Evolutionary conservation across 2,329 filamentous ascomycete genomes (phyloP).

Genomic region (Pyricularia grisea): DNA sequence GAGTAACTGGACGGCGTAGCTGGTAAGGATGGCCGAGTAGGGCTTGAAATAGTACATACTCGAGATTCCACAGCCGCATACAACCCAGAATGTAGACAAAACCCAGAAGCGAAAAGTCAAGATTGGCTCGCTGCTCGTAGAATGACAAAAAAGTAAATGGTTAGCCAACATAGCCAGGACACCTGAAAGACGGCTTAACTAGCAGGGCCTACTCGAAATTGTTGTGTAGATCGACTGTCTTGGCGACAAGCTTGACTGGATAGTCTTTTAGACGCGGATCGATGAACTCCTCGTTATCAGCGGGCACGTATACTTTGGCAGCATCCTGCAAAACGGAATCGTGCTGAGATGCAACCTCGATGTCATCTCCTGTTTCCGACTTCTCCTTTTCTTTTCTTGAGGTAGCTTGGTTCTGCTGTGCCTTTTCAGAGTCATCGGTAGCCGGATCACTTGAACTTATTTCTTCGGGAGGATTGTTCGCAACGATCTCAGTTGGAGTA

Average conservation of each 20-base stretch:
- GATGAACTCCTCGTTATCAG: conserved; percentile 19
- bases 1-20: conserved; percentile 21
- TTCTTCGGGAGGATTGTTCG: not conserved
- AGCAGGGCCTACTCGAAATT: conserved; percentile 15
- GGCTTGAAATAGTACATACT: conserved; percentile 24
- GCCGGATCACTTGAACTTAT: not conserved
- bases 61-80: conserved; percentile 18
- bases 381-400: conserved; percentile 4
- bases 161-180: not conserved
- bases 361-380: conserved; percentile 7
- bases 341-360: not conserved
- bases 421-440: not conserved
- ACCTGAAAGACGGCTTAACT: not conserved
- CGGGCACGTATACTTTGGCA: conserved; percentile 14
- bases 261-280: conserved; percentile 21
- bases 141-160: not conserved
- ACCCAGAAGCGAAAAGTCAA: conserved; percentile 23
- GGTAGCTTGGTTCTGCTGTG: not conserved
- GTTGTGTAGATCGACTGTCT: conserved; percentile 21
- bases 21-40: conserved; percentile 16
- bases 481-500: not conserved
- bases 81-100: conserved; percentile 21
- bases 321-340: conserved; percentile 10
- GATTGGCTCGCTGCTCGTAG: conserved; percentile 16
- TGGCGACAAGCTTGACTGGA: conserved; percentile 21